These are phyloP conservation scores for Saccharomycopsis hybrid DNA, from an alignment of 1,139 yeast species.

Conservation along the genomic window DNA sequence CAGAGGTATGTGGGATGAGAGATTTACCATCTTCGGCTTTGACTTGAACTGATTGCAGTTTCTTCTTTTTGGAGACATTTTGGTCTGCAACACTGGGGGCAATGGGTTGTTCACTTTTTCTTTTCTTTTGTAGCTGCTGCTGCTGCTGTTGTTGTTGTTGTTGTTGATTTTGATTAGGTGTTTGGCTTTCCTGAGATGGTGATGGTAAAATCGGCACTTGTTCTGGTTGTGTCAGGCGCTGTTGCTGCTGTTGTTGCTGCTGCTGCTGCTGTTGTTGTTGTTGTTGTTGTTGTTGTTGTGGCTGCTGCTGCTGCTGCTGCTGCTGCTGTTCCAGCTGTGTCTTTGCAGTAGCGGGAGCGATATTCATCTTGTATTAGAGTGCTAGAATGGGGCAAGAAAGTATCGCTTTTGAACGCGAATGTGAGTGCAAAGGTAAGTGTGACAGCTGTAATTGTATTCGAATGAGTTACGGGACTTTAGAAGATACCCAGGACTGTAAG, in stretches of 20 bases:
- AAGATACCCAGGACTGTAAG: neutral
- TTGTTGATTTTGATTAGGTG: neutral
- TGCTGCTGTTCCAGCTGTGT: constrained; percentile 27
- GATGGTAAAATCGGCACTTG: neutral
- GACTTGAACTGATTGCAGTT: neutral
- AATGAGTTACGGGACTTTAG: neutral
- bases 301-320: constrained; percentile 10
- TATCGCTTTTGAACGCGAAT: neutral
- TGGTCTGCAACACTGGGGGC: neutral
- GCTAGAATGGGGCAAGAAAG: neutral
- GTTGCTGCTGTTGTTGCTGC: neutral
- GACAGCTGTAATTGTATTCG: neutral
- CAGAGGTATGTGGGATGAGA: constrained; percentile 29
- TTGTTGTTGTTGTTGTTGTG: neutral
- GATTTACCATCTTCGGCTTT: constrained; percentile 6
- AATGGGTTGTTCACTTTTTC: constrained; percentile 21
- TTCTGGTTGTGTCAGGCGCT: constrained; percentile 7
- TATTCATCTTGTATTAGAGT: constrained; percentile 27
- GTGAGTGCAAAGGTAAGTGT: neutral
- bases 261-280: neutral
- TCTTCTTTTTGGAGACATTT: neutral
- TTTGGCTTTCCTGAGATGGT: no score
- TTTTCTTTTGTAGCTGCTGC: constrained; percentile 15
- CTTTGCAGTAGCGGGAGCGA: constrained; percentile 29
- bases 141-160: neutral